These are phyloP conservation scores for Leccinum sublutescens DNA, from an alignment of 768 basidiomycete species.

Conservation along the genomic window DNA sequence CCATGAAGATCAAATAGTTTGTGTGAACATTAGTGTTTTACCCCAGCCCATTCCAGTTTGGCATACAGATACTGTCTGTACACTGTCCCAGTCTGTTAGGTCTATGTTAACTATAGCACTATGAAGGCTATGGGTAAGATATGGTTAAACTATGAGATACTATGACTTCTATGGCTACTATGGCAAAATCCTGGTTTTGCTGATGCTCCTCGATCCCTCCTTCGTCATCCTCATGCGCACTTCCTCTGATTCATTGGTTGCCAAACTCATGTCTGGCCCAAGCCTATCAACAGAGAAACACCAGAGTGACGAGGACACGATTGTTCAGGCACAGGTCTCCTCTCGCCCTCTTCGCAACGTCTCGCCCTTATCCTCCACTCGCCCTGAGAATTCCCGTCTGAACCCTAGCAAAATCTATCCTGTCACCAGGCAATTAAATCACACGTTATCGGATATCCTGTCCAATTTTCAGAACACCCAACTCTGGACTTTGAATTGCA, in stretches of 20 bases:
- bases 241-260: slow-evolving; percentile 52
- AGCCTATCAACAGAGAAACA: slow-evolving; percentile 59
- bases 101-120: no score
- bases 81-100: no score
- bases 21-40: no score
- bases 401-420: slow-evolving; percentile 56
- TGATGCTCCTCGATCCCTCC: slow-evolving; percentile 47
- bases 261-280: slow-evolving; percentile 62
- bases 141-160: no score
- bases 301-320: slow-evolving; percentile 51
- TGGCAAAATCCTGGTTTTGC: no score
- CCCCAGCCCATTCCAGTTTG: no score
- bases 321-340: slow-evolving; percentile 65
- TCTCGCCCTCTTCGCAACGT: slow-evolving; percentile 52
- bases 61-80: no score
- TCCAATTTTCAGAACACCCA: slow-evolving; percentile 43
- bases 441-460: slow-evolving; percentile 48
- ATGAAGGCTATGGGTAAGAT: no score
- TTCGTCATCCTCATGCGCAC: slow-evolving; percentile 52
- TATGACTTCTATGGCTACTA: no score
- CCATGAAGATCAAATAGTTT: no score
- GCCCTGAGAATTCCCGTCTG: slow-evolving; percentile 40
- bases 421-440: slow-evolving; percentile 57
- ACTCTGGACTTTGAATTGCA: slow-evolving; percentile 58
- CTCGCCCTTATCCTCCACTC: slow-evolving; percentile 33